Evolutionary conservation across 2,329 filamentous ascomycete genomes (phyloP), one percentile per base, ranked within the genome.

Genomic region (Nemania serpens): DNA sequence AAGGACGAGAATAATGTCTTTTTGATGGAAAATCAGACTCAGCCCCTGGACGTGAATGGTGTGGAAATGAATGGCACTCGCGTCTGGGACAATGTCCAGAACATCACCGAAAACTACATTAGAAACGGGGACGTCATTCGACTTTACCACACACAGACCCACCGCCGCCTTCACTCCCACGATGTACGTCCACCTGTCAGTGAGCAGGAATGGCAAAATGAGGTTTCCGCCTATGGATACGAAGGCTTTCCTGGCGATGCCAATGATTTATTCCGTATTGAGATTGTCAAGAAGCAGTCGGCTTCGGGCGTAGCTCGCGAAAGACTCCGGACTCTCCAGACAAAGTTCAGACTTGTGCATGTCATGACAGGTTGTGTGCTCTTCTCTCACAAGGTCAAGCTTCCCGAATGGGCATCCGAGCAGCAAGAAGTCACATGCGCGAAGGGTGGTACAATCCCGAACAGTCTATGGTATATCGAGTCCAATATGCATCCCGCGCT

Each of bases 361-460:
- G 79, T 97, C 74, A 98, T 99, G 95, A 97, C 93, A 65, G 93
- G 94, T 48, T 99, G 95, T 74, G 91, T 89, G 12, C 83, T 99
- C 22, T 99, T 99, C 82, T 98, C 94, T 0, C 95, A 99, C 84
- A 98, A 97, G 81, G 93, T 98, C 75, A 99, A 99, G 81, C 88
- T 99, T 60, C 95, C 95, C 2, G 93, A 96, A 2, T 99, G 95
- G 95, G 95, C 91, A 48, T 99, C 90, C 54, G 95, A 98, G 76
- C 95, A 99, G 76, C 95, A 99, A 76, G 95, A 99, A 77, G 95
- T 99, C n/a, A 98, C 94, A 18, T 99, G 95, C 74, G 95, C 95
- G 7, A 90, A 88, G 69, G 89, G 91, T 49, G 95, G 93, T 69
- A 97, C 93, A 64, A 81, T 97, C 39, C 95, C 95, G 57, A 99